phyloP scores from a whole-genome alignment of 2,329 filamentous ascomycete species.

The Cordyceps cateniannulata region DNA sequence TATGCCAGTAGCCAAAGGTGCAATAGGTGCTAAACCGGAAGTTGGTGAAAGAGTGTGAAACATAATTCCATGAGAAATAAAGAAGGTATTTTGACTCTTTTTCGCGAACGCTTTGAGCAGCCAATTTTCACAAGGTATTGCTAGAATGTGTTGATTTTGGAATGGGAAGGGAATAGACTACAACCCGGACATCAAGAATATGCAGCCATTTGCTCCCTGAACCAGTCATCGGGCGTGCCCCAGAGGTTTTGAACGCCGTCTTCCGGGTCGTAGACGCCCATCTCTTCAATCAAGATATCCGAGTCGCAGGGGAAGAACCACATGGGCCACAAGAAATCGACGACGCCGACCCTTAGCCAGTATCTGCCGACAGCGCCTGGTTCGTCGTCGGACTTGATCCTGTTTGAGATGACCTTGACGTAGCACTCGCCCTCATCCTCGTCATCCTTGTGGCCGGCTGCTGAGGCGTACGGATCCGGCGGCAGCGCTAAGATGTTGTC shows the following conservation, averaged over 20 bases:
- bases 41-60: too few relatives aligned
- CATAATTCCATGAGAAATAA: too few relatives aligned
- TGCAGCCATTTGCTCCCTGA: neutral
- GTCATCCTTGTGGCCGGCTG: neutral
- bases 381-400: constrained; percentile 7
- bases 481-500: constrained; percentile 19
- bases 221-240: neutral
- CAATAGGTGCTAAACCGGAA: too few relatives aligned
- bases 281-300: constrained; percentile 15
- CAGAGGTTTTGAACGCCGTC: constrained; percentile 17
- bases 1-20: too few relatives aligned
- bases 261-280: constrained; percentile 14
- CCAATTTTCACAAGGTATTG: too few relatives aligned
- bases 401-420: constrained; percentile 16
- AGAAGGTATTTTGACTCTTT: too few relatives aligned
- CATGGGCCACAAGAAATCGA: constrained; percentile 13
- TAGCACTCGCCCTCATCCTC: constrained; percentile 9
- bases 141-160: too few relatives aligned
- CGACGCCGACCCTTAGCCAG: constrained; percentile 16
- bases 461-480: constrained; percentile 12
- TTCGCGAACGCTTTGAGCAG: too few relatives aligned
- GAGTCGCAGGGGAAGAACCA: constrained; percentile 15
- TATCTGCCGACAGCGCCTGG: constrained; percentile 9
- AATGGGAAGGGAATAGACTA: too few relatives aligned
- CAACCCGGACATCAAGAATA: neutral